Evolutionary conservation across 2,329 filamentous ascomycete species (phyloP), one percentile per base, ranked within the genome.

Genomic region (Sarocladium strictum): DNA sequence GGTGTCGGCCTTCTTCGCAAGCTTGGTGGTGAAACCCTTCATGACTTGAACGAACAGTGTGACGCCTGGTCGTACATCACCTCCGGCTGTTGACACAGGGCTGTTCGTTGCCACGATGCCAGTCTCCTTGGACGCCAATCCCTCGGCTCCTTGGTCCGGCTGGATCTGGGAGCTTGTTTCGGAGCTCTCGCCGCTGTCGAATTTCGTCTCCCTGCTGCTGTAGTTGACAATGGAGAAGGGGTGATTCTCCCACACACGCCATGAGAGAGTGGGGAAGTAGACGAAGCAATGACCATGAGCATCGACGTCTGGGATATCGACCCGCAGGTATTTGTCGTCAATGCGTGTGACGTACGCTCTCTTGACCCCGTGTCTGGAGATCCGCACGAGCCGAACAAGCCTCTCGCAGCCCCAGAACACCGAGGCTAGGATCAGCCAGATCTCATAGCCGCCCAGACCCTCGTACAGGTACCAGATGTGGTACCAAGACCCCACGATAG

Each of bases 371-470:
- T 57, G 43, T 19, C 56, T 47, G 3, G 56, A 45, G 9, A 61
- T 26, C 1, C 61, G 59, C 11, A 52, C 14, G 1, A 60, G 43
- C 1, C 64, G 58, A 1, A 60, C 19, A 1, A 60, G 47, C n/a
- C 62, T 55, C 33, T 66, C 65, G 21, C 63, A 63, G 3, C 54
- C 58, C 65, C 63, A 66, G 15, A 66, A 47, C 15, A 58, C 61
- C 7, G 61, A 53, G 33, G 64, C 53, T 37, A 65, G 59, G 47
- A 60, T 60, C 6, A 67, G 47, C 63, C 62, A 67, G 14, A 57
- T 62, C 57, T 66, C 75, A 57, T 79, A 73, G 2, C 75, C 75
- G 66, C 72, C 77, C 41, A 70, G 64, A 50, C 69, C 63, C 3
- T 59, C 57, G 56, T 70, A 74, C 1, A 62, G 59, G 11, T 61